These are phyloP conservation scores for Alternaria brassicae DNA, from an alignment of 2,329 filamentous ascomycete genomes.

Conservation along the genomic window DNA sequence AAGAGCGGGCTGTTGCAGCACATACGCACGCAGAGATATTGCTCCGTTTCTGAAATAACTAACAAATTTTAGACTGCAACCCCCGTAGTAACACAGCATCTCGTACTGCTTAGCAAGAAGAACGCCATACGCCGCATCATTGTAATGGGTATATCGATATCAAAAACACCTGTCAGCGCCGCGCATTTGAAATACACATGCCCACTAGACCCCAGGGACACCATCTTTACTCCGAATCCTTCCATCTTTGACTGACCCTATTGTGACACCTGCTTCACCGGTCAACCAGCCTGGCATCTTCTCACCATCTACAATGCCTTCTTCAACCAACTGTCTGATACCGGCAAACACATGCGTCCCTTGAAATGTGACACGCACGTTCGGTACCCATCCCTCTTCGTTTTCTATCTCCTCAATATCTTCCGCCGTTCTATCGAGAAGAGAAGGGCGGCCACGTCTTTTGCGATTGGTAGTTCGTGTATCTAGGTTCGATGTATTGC, in stretches of 20 bases:
- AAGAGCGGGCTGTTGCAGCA: background rate
- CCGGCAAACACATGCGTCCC: slow-evolving; percentile 83
- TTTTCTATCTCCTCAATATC: slow-evolving; percentile 38
- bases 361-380: slow-evolving; percentile 71
- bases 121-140: slow-evolving; percentile 29
- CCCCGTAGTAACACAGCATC: background rate
- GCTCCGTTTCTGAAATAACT: background rate
- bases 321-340: slow-evolving; percentile 77
- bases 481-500: slow-evolving; percentile 23
- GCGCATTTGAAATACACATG: background rate
- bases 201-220: slow-evolving; percentile 32
- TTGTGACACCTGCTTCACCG: slow-evolving; percentile 81
- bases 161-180: slow-evolving; percentile 26
- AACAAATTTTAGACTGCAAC: background rate
- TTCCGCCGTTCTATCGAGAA: slow-evolving; percentile 44
- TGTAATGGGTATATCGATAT: slow-evolving; percentile 35
- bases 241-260: slow-evolving; percentile 72
- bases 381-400: slow-evolving; percentile 60
- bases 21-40: background rate
- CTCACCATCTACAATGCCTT: slow-evolving; percentile 75
- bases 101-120: background rate
- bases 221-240: slow-evolving; percentile 57
- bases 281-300: slow-evolving; percentile 92
- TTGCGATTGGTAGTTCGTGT: slow-evolving; percentile 24
- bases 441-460: slow-evolving; percentile 42